Conservation (phyloP, 108 stramenopile genomes). For the Nitzschia sp. region DNA sequence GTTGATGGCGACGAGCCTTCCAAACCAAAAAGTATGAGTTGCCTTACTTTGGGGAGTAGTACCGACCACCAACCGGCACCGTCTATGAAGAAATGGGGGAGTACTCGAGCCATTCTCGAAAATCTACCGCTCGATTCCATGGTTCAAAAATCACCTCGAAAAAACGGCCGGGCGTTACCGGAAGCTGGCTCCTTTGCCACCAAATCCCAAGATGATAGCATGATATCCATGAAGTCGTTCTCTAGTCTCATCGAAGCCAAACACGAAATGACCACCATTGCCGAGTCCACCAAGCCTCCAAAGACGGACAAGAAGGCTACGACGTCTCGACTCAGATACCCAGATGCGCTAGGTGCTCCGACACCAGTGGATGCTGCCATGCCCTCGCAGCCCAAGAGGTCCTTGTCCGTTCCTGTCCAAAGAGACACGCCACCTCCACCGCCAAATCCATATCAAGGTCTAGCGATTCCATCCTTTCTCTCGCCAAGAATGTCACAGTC, state of each 20-base stretch:
- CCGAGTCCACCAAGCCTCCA: background rate
- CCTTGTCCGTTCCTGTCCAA: background rate
- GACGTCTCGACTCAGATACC: background rate
- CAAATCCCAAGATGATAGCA: background rate
- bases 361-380: too few relatives aligned
- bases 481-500: background rate
- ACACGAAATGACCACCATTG: background rate
- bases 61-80: background rate
- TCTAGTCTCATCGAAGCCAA: background rate
- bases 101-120: background rate
- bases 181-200: background rate
- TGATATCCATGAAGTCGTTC: background rate
- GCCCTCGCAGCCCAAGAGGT: too few relatives aligned
- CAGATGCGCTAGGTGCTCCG: too few relatives aligned
- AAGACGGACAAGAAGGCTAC: background rate
- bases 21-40: too few relatives aligned
- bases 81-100: background rate
- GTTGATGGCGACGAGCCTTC: too few relatives aligned
- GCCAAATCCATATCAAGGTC: background rate
- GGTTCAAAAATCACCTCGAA: background rate
- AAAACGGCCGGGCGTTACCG: background rate
- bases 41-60: background rate
- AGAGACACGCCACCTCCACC: background rate
- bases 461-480: background rate
- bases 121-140: background rate